Base-by-base conservation (phyloP, 2,329 filamentous ascomycete species). In the Aureobasidium sp. region DNA sequence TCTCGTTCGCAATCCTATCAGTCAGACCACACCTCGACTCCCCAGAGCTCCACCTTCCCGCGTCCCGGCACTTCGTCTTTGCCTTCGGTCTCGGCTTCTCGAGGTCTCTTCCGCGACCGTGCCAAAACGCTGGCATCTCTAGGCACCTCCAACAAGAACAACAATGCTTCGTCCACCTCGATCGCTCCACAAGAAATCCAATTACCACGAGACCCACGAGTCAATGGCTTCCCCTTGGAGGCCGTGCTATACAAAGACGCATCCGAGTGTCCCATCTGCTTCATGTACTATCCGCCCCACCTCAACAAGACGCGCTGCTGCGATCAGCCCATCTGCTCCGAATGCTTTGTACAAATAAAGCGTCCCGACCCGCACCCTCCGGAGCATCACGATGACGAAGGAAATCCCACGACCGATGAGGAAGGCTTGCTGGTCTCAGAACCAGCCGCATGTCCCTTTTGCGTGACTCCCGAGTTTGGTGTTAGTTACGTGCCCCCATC, bases 321-420 rank as follows among this genome's bases (percentile, higher is more conserved):
- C 68, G 90, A 95, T 62, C 93, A 98, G 67, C 79, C 87, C 5
- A 97, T 98, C 58, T 98, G 93, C 71, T 97, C 90, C 37, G 93
- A 98, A 71, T 98, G 93, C 68, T 98, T 98, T 64, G 93, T 98
- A 3, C 93, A 98, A 68, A 98, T 98, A 67, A 97, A 96, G 68
- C 82, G 93, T 37, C 84, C 90, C 3, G 91, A 98, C 59, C 90
- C 90, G 8, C 88, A 96, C 67, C 82, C 90, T 34, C 88, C 89
- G 1, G 88, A 95, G 66, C 88, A 93, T 64, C 78, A 79, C 39
- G 69, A 71, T 54, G 68, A 70, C 41, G 66, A 69, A 10, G 64
- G 64, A 35, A 61, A 69, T 29, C 60, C 62, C 42, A 34, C 44
- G 24, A 44, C 72, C 29, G 78, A 75, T 55, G 74, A 76, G 56